Evolutionary conservation across 1,284 basidiomycete genomes (phyloP).

Genomic region (Neotropicomus parvogracilis): DNA sequence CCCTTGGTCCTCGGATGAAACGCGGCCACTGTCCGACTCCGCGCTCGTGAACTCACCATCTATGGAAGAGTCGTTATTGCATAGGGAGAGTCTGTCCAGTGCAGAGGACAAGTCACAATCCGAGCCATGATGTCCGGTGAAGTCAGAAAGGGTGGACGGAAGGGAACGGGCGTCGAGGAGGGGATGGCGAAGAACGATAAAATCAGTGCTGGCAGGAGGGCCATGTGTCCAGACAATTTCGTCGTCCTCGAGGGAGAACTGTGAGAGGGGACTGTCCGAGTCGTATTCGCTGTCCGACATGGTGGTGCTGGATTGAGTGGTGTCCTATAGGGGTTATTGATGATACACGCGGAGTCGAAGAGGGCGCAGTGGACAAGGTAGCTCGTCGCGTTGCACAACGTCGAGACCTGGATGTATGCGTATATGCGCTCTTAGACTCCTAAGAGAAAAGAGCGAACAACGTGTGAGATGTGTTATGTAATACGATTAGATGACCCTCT

Average conservation of each 20-base stretch:
- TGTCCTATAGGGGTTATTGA: neutral
- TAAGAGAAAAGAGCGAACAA: constrained; percentile 7
- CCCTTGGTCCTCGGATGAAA: neutral
- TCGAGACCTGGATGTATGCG: neutral
- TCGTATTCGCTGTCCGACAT: constrained; percentile 18
- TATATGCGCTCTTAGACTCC: neutral
- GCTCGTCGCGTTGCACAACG: constrained; percentile 10
- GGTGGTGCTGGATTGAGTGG: neutral
- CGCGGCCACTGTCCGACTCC: constrained; percentile 5
- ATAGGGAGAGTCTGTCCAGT: constrained; percentile 19
- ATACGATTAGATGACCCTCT: constrained; percentile 42
- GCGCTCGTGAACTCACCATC: constrained; percentile 7
- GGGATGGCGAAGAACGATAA: constrained; percentile 28
- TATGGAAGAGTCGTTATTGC: constrained; percentile 3
- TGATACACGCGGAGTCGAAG: constrained; percentile 27
- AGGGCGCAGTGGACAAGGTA: neutral
- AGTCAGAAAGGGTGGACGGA: constrained; percentile 17
- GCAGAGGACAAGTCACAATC: constrained; percentile 15
- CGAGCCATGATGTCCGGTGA: neutral
- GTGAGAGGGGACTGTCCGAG: constrained; percentile 10
- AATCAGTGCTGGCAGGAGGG: constrained; percentile 28
- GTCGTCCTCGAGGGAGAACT: constrained; percentile 24
- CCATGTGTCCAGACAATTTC: constrained; percentile 21
- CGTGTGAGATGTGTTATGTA: constrained; percentile 32
- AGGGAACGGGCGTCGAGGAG: constrained; percentile 13